Conservation (phyloP, 176 grass and related monocot genomes). For the Oryza brachyantha region DNA sequence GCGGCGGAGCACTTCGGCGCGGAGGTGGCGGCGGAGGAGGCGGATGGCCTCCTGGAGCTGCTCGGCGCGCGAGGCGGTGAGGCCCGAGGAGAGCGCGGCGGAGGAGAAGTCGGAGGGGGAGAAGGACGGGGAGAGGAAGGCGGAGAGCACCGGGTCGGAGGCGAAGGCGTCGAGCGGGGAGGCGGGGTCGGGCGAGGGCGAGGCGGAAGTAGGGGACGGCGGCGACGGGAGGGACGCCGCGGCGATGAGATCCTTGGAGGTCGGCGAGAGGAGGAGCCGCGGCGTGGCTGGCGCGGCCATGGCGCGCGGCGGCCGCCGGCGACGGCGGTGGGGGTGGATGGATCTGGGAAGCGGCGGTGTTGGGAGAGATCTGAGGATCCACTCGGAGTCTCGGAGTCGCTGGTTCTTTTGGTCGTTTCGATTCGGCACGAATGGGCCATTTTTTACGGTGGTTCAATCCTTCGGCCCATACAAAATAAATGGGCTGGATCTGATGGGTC, state of each 20-base stretch:
- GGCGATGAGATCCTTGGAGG: conserved; percentile 48
- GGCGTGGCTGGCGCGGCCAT: conserved; percentile 61
- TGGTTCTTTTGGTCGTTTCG: not conserved
- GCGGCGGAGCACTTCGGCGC: conserved; percentile 85
- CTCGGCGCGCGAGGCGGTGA: conserved; percentile 79
- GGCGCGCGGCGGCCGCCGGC: conserved; percentile 22
- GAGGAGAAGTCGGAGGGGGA: conserved; percentile 87
- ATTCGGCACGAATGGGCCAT: not conserved
- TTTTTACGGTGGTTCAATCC: too few species aligned
- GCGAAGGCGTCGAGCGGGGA: conserved; percentile 87
- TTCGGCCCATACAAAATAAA: too few species aligned
- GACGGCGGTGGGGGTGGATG: conserved; percentile 6
- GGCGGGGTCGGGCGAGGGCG: conserved; percentile 11
- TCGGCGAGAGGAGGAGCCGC: conserved; percentile 48
- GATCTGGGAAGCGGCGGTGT: conserved; percentile 28
- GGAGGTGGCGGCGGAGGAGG: conserved; percentile 71
- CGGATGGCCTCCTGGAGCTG: conserved; percentile 86
- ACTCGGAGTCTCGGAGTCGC: not conserved
- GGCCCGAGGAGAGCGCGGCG: conserved; percentile 81
- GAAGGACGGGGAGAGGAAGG: conserved; percentile 83
- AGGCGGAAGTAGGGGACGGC: not conserved
- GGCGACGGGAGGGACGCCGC: conserved; percentile 40
- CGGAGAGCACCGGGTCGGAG: conserved; percentile 87
- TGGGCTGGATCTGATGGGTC: too few species aligned
- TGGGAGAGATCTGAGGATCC: not conserved